phyloP scores from a whole-genome alignment of 106 monocot species.

The Apostasia ramifera region DNA sequence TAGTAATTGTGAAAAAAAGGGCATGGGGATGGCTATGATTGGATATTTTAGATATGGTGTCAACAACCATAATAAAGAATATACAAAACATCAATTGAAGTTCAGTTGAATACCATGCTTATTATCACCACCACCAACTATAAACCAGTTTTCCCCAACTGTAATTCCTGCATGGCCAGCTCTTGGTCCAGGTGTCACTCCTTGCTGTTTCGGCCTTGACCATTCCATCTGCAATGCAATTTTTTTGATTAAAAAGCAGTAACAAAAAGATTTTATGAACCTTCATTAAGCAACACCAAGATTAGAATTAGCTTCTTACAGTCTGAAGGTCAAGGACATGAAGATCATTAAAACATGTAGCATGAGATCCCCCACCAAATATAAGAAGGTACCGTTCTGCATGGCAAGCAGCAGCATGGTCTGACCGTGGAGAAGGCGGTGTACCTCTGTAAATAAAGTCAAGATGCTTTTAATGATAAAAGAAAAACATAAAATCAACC shows the following conservation, averaged over 20 bases:
- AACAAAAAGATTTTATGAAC: neutral
- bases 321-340: constrained; percentile 94
- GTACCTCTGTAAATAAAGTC: constrained; percentile 49
- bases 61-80: no score
- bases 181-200: constrained; percentile 68
- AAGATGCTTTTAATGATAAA: neutral
- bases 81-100: no score
- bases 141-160: constrained; percentile 95
- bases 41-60: no score
- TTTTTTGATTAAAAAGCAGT: constrained; percentile 7
- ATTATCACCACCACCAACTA: constrained; percentile 94
- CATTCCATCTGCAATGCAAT: constrained; percentile 86
- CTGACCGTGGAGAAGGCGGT: constrained; percentile 96
- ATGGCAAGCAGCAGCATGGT: constrained; percentile 94
- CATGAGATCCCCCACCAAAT: constrained; percentile 99
- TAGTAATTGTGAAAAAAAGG: no score
- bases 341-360: constrained; percentile 92
- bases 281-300: neutral
- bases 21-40: no score
- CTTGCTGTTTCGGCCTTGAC: constrained; percentile 88
- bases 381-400: constrained; percentile 87
- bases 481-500: no score
- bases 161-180: constrained; percentile 96
- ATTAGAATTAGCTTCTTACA: constrained; percentile 35
- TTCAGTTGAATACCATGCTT: constrained; percentile 49